A percentile compares a stretch with the other conserved stretches of the same genome.
Conservation (phyloP, 2,329 filamentous ascomycete species). For the Phyllosticta citriasiana region DNA sequence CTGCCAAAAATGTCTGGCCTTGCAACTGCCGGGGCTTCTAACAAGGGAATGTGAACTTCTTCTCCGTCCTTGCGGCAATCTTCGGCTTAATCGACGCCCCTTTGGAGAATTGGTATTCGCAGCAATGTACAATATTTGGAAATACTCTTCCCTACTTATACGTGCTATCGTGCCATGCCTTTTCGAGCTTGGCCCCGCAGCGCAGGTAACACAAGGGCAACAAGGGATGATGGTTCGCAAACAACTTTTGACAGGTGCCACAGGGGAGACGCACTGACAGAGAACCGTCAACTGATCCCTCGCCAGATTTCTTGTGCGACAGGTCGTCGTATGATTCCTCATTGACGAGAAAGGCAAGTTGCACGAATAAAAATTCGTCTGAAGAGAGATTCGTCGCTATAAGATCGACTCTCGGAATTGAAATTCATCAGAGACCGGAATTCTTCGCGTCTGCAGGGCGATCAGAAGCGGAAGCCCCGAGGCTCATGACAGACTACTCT, state of each 20-base stretch:
- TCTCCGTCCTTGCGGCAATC: not conserved
- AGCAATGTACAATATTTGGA: not conserved
- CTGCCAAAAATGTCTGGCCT: not conserved
- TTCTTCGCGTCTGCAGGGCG: not conserved
- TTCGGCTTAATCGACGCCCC: not conserved
- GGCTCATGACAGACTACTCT: not conserved
- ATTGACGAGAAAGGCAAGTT: not conserved
- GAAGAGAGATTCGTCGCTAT: not conserved
- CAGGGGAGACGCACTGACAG: not conserved
- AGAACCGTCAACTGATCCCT: not conserved
- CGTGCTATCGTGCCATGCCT: not conserved
- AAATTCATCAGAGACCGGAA: not conserved
- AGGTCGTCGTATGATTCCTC: not conserved
- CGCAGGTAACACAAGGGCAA: not conserved
- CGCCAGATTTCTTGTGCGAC: not conserved
- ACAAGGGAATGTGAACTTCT: not conserved
- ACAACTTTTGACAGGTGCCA: not conserved
- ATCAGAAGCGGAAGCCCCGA: not conserved
- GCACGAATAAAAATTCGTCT: not conserved
- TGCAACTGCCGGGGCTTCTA: not conserved
- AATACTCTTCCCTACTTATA: not conserved
- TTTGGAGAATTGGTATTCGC: not conserved
- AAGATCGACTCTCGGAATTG: not conserved
- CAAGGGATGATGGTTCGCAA: not conserved
- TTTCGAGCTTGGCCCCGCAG: not conserved